A percentile compares a stretch with the other conserved stretches of the same genome.
phyloP scores from a whole-genome alignment of 2,329 filamentous ascomycete species.

The Teratosphaeria nubilosa region DNA sequence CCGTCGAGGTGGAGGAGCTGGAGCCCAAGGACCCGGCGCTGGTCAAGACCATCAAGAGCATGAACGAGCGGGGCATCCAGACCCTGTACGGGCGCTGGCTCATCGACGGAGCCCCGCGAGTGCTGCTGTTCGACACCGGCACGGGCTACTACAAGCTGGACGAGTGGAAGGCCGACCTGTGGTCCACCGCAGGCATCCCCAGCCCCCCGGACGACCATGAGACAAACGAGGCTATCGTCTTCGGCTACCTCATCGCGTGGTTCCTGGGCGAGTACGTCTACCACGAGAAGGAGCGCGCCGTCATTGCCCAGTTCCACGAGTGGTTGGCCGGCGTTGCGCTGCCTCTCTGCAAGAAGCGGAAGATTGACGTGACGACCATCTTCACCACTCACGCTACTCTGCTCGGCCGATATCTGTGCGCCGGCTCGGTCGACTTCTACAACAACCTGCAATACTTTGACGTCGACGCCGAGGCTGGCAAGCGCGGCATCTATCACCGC shows the following conservation, averaged over 20 bases:
- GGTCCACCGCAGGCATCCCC: constrained; percentile 89
- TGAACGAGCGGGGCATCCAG: constrained; percentile 83
- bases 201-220: constrained; percentile 84
- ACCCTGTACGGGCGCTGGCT: constrained; percentile 94
- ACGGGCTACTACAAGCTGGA: constrained; percentile 84
- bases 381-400: constrained; percentile 97
- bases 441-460: constrained; percentile 97
- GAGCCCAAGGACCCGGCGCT: constrained; percentile 73
- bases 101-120: constrained; percentile 89
- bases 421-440: constrained; percentile 97
- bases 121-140: constrained; percentile 88
- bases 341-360: constrained; percentile 82
- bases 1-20: constrained; percentile 94
- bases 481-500: constrained; percentile 95
- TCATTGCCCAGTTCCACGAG: constrained; percentile 98
- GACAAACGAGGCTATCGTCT: constrained; percentile 95
- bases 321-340: constrained; percentile 93
- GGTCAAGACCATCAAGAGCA: constrained; percentile 73
- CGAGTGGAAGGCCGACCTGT: constrained; percentile 95
- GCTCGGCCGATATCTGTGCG: constrained; percentile 89
- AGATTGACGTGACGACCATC: constrained; percentile 94
- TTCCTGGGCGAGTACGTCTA: constrained; percentile 96
- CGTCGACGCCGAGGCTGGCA: constrained; percentile 90
- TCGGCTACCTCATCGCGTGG: constrained; percentile 95
- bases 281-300: constrained; percentile 81